phyloP scores from a whole-genome alignment of 2,329 filamentous ascomycete species.

The Ceratocystis ficicola region DNA sequence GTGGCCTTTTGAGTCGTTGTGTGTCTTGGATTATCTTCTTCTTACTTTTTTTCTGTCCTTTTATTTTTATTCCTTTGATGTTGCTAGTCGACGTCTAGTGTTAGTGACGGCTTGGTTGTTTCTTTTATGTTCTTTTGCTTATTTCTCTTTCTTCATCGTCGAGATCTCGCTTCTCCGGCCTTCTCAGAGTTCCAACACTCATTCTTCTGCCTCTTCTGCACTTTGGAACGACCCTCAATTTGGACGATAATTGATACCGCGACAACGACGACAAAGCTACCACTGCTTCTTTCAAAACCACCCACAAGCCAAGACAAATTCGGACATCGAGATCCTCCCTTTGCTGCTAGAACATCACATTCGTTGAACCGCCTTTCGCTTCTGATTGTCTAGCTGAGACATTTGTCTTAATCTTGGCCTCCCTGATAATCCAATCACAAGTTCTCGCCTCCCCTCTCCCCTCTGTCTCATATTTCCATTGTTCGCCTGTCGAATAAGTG shows the following conservation, averaged over 20 bases:
- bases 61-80: conserved; percentile 1
- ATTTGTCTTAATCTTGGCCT: not conserved
- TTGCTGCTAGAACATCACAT: not conserved
- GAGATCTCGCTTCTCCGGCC: not conserved
- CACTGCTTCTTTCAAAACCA: too few relatives aligned
- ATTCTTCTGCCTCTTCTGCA: not conserved
- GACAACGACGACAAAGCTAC: too few relatives aligned
- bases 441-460: conserved; percentile 1
- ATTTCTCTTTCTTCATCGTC: not conserved
- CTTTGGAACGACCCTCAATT: not conserved
- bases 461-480: not conserved
- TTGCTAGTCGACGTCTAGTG: conserved; percentile 12
- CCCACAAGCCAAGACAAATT: not conserved
- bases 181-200: not conserved
- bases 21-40: not conserved
- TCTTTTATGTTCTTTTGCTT: not conserved
- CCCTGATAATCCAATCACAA: conserved; percentile 3
- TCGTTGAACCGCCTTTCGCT: not conserved
- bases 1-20: not conserved
- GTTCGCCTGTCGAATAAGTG: not conserved
- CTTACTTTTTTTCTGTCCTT: not conserved
- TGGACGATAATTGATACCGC: too few relatives aligned
- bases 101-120: not conserved
- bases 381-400: not conserved
- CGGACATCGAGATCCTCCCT: not conserved